These are phyloP conservation scores for Fusarium sp. DNA, from an alignment of 2,329 filamentous ascomycete species.

Conservation along the genomic window DNA sequence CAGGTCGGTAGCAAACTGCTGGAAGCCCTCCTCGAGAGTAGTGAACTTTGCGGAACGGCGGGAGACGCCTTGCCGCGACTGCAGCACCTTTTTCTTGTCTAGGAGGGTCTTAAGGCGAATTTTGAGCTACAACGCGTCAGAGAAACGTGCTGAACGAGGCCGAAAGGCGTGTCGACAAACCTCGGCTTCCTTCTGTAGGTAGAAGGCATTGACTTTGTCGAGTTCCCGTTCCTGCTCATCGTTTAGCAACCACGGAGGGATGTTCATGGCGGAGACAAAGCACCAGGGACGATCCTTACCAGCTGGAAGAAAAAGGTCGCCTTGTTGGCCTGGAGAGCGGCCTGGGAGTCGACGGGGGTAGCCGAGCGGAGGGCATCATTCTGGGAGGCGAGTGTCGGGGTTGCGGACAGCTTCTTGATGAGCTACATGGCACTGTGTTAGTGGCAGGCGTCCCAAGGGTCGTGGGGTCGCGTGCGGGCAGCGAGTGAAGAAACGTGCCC, in stretches of 20 bases:
- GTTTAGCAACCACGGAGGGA: conserved; percentile 51
- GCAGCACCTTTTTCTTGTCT: conserved; percentile 92
- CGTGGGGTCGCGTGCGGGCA: conserved; percentile 26
- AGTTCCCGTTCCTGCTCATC: conserved; percentile 84
- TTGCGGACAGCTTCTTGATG: conserved; percentile 97
- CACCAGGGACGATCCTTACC: conserved; percentile 60
- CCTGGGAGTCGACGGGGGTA: conserved; percentile 75
- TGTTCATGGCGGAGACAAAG: conserved; percentile 40
- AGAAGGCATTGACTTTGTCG: conserved; percentile 98
- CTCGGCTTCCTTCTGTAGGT: conserved; percentile 97
- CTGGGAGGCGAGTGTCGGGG: conserved; percentile 81
- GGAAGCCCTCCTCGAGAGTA: conserved; percentile 93
- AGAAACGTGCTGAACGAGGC: neutral
- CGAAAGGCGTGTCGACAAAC: conserved; percentile 57
- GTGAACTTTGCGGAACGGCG: conserved; percentile 93
- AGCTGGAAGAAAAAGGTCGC: conserved; percentile 98
- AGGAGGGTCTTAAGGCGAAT: conserved; percentile 89
- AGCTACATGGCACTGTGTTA: conserved; percentile 65
- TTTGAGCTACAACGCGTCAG: conserved; percentile 71
- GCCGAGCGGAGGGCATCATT: conserved; percentile 63
- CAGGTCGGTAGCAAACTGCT: conserved; percentile 94
- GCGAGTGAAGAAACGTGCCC: conserved; percentile 35
- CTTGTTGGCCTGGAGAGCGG: conserved; percentile 92
- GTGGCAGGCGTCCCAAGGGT: conserved; percentile 29
- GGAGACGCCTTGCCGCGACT: conserved; percentile 80